Evolutionary conservation across 2,329 filamentous ascomycete species (phyloP).

Genomic region (Penicillium sp.): DNA sequence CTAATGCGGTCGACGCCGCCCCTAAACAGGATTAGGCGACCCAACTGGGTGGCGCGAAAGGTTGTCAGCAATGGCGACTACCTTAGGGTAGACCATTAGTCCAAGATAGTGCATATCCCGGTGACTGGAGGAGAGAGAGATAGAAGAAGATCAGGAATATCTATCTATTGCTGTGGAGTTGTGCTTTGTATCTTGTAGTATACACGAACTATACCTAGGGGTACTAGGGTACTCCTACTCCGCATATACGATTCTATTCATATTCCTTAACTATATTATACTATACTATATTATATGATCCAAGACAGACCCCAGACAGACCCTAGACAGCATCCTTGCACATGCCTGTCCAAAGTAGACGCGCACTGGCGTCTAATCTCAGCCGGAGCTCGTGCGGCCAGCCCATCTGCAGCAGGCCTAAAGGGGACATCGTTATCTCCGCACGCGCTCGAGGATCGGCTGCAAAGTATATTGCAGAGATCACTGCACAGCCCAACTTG

Average conservation of each 20-base stretch:
- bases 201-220: no score
- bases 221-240: no score
- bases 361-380: background rate
- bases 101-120: background rate
- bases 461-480: conserved; percentile 12
- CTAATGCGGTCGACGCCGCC: conserved; percentile 3
- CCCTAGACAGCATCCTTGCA: background rate
- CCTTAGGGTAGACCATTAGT: background rate
- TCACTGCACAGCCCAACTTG: background rate
- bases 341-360: conserved; percentile 3
- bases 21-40: conserved; percentile 15
- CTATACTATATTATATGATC: no score
- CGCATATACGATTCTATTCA: no score
- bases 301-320: no score
- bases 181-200: no score
- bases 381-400: conserved; percentile 1
- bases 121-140: background rate
- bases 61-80: background rate
- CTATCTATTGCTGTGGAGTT: no score
- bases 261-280: no score
- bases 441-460: conserved; percentile 15
- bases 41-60: conserved; percentile 12
- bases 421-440: conserved; percentile 18
- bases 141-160: no score
- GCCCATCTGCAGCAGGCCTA: conserved; percentile 25